Percentiles rank a stretch among this genome's conserved stretches.
These are phyloP conservation scores for Scheffersomyces titani DNA, from an alignment of 1,139 yeast genomes.

Conservation along the genomic window DNA sequence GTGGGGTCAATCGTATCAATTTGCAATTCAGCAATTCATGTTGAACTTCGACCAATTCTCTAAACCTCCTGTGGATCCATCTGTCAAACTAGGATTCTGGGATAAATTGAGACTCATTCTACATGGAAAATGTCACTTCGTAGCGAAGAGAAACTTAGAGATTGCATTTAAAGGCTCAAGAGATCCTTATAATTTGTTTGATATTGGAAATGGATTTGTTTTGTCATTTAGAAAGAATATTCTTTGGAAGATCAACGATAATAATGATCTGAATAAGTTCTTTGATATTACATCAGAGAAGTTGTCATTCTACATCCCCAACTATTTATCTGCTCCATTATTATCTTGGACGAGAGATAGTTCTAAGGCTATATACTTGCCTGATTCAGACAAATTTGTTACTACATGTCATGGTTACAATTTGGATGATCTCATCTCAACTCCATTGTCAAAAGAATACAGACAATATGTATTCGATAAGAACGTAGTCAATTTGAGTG, in stretches of 20 bases:
- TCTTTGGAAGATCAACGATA: slow-evolving; percentile 40
- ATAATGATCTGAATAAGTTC: slow-evolving; percentile 40
- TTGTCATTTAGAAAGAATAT: slow-evolving; percentile 40
- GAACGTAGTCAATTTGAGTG: slow-evolving; percentile 56
- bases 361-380: slow-evolving; percentile 41
- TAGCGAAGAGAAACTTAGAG: slow-evolving; percentile 46
- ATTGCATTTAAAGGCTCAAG: slow-evolving; percentile 53
- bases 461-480: slow-evolving; percentile 42
- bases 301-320: slow-evolving; percentile 56
- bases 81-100: slow-evolving; percentile 59
- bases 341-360: slow-evolving; percentile 62
- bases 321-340: slow-evolving; percentile 59
- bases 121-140: slow-evolving; percentile 47
- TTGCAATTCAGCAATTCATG: slow-evolving; percentile 83
- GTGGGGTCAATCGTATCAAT: slow-evolving; percentile 86
- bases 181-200: slow-evolving; percentile 47
- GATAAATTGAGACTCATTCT: slow-evolving; percentile 52
- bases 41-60: slow-evolving; percentile 80
- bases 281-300: slow-evolving; percentile 39
- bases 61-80: slow-evolving; percentile 74
- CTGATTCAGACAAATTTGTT: slow-evolving; percentile 44
- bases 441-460: slow-evolving; percentile 3
- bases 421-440: slow-evolving; percentile 9
- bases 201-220: slow-evolving; percentile 41
- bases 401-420: slow-evolving; percentile 56